Conservation (phyloP, 441 rosid species). For the Arabidopsis hybrid region DNA sequence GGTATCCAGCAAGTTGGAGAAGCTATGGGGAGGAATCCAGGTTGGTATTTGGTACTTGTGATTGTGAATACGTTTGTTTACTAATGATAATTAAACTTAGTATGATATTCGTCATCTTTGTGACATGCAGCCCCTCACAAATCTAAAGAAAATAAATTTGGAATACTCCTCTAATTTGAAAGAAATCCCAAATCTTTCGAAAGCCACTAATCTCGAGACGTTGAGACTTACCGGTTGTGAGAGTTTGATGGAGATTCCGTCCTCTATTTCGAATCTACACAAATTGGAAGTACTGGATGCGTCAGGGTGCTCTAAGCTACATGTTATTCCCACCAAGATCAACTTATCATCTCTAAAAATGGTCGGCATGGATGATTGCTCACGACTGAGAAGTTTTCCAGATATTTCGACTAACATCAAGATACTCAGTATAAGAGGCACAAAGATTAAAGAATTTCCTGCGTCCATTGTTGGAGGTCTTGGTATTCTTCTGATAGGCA, state of each 20-base stretch:
- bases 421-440: not conserved
- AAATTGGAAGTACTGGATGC: not conserved
- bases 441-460: not conserved
- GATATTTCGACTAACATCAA: not conserved
- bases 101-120: not conserved
- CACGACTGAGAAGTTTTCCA: not conserved
- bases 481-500: fast-evolving
- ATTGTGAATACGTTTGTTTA: no score
- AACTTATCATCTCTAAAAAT: constrained; percentile 10
- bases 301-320: fast-evolving
- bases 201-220: constrained; percentile 4
- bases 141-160: constrained; percentile 39
- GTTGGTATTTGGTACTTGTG: not conserved
- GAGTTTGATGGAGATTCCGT: constrained; percentile 38
- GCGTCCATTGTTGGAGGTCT: not conserved
- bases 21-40: constrained; percentile 1
- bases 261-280: constrained; percentile 11
- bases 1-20: not conserved
- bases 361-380: not conserved
- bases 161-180: constrained; percentile 13
- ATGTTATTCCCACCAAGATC: constrained; percentile 24
- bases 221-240: constrained; percentile 1
- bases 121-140: constrained; percentile 16
- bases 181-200: constrained; percentile 42
- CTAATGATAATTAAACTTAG: not conserved